Evolutionary conservation across 176 grass and related monocot genomes (phyloP), one percentile per base, ranked within the genome.

Genomic region (Phyllostachys edulis): DNA sequence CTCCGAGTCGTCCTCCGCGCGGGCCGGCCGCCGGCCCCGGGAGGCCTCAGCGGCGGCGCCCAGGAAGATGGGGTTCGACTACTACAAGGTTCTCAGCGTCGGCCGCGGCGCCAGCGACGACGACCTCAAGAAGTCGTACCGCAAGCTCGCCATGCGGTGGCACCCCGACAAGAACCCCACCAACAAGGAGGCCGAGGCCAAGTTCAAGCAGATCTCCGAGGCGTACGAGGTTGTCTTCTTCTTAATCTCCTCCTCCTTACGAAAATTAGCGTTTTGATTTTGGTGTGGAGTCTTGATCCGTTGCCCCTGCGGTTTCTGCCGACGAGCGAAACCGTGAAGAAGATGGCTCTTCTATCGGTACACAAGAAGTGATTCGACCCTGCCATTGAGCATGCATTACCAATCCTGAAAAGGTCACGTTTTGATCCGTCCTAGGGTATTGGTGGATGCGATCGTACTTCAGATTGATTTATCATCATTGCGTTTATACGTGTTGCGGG

Each of bases 201-300:
- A 92, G 84, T 98, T 99, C 89, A 99, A 99, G 86, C 85, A 99
- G 91, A 99, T 99, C 91, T 94, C 96, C 40, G 91, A 92, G 60
- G 96, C 96, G 5, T 99, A 98, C 78, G 90, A 97, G 86, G 92
- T 92, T 80, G 16, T 16, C 39, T 61, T 42, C 42, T 36, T 18
- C 0, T 23, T 50, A 21, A 21, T 73, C 64, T 17, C 16, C 7
- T 32, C 37, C 13, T 11, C 57, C 23, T 36, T 44, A 49, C 6
- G 5, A 67, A 50, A 13, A 72, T 91, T 42, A 41, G 37, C 14
- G 66, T 66, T 61, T 60, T 38, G 1, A 38, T 86, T 54, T 40
- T 36, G 14, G 41, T 15, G 65, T 64, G 13, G 67, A 7, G 4
- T 40, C 64, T 61, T 69, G 76, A 29, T 45, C 70, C 34, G 47